These are phyloP conservation scores for Fusarium foetens DNA, from an alignment of 2,329 filamentous ascomycete species.

Conservation along the genomic window DNA sequence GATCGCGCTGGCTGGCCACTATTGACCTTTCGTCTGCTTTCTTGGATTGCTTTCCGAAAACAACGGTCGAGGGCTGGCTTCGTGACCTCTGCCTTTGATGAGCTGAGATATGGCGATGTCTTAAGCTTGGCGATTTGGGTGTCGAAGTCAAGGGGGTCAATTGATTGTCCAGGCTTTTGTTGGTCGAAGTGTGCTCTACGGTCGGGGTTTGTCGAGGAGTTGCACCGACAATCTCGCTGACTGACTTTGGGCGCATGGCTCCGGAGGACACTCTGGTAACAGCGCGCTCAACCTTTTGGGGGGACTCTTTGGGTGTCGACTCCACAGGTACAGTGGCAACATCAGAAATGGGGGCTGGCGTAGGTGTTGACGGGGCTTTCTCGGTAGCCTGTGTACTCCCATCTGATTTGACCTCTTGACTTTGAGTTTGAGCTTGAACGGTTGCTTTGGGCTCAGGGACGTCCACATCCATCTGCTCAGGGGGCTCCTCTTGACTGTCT, in stretches of 20 bases:
- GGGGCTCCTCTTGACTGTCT: conserved; percentile 49
- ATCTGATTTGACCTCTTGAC: not conserved
- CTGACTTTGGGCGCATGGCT: conserved; percentile 76
- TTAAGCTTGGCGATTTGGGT: conserved; percentile 55
- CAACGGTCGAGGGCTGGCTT: conserved; percentile 76
- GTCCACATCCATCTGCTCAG: conserved; percentile 52
- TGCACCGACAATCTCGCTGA: conserved; percentile 76
- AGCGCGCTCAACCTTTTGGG: conserved; percentile 59
- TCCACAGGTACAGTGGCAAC: not conserved
- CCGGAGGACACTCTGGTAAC: conserved; percentile 77
- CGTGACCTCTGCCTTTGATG: conserved; percentile 68
- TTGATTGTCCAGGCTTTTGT: conserved; percentile 48
- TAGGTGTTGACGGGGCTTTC: conserved; percentile 23
- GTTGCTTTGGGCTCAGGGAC: conserved; percentile 38
- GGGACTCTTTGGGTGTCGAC: conserved; percentile 29
- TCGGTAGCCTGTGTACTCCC: conserved; percentile 17
- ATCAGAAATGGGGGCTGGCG: not conserved
- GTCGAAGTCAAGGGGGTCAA: conserved; percentile 56
- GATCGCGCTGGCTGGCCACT: conserved; percentile 53
- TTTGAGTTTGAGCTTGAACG: conserved; percentile 28
- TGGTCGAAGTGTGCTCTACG: conserved; percentile 49
- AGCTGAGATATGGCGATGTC: conserved; percentile 41
- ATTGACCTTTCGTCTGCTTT: conserved; percentile 60
- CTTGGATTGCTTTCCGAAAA: conserved; percentile 76
- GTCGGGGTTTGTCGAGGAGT: conserved; percentile 53